Conservation (phyloP, 2,329 filamentous ascomycete species). For the Phialemonium atrogriseum region DNA sequence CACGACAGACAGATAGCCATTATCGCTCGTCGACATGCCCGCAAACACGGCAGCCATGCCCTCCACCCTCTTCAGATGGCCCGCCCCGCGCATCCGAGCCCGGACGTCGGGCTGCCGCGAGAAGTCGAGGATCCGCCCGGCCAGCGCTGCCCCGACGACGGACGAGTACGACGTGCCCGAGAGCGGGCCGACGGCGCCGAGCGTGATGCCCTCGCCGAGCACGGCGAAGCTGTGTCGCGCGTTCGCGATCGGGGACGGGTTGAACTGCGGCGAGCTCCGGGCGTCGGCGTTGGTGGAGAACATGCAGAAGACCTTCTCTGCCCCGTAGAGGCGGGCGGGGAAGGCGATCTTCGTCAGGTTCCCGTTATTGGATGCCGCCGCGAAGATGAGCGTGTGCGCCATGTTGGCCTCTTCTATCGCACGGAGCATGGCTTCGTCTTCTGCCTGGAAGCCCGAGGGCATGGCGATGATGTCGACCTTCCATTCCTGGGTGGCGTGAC, state of each 20-base stretch:
- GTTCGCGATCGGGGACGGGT: slow-evolving; percentile 2
- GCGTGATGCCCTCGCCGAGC: slow-evolving; percentile 5
- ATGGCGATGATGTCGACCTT: slow-evolving; percentile 6
- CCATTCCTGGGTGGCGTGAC: slow-evolving; percentile 3
- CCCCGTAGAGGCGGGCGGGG: slow-evolving; percentile 5
- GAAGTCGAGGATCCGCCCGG: slow-evolving; percentile 6
- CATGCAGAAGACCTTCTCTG: slow-evolving; percentile 7
- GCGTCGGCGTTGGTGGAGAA: slow-evolving; percentile 7
- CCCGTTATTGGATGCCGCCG: slow-evolving; percentile 5
- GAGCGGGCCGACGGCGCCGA: background rate
- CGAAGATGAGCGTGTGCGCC: slow-evolving; percentile 2
- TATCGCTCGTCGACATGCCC: slow-evolving; percentile 3
- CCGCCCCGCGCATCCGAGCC: slow-evolving; percentile 1
- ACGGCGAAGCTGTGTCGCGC: slow-evolving; percentile 9
- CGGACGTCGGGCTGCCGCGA: slow-evolving; percentile 5
- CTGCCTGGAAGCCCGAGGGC: background rate
- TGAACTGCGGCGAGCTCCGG: slow-evolving; percentile 3
- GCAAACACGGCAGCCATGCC: slow-evolving; percentile 5
- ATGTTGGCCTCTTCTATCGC: background rate
- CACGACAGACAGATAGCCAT: too few species aligned
- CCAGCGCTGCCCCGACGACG: slow-evolving; percentile 6
- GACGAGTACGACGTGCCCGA: slow-evolving; percentile 6
- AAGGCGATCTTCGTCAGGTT: slow-evolving; percentile 5
- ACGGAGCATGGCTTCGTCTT: background rate
- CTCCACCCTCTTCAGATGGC: slow-evolving; percentile 1